Conservation (phyloP, 768 basidiomycete species). For the Tylopilus vinaceipallidus region DNA sequence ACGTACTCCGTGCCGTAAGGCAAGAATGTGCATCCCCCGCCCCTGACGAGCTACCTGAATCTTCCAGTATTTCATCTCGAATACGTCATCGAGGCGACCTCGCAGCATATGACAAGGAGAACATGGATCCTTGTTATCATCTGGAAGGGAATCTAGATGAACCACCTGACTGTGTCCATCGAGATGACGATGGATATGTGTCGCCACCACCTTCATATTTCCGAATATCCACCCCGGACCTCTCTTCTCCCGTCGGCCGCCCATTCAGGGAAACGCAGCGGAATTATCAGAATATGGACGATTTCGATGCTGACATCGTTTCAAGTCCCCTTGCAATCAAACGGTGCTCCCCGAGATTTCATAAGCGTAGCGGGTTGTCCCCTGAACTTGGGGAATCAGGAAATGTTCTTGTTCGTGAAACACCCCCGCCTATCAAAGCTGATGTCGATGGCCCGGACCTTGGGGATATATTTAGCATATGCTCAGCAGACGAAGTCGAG, state of each 20-base stretch:
- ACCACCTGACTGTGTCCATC: slow-evolving; percentile 46
- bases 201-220: slow-evolving; percentile 61
- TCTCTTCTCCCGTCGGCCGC: slow-evolving; percentile 62
- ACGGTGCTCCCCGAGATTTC: slow-evolving; percentile 14
- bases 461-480: slow-evolving; percentile 42
- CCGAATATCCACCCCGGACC: slow-evolving; percentile 51
- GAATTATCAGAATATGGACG: slow-evolving; percentile 24
- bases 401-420: slow-evolving; percentile 29
- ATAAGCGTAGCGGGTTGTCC: slow-evolving; percentile 1
- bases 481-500: slow-evolving; percentile 46
- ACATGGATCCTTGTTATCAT: slow-evolving; percentile 37
- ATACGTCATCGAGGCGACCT: slow-evolving; percentile 45
- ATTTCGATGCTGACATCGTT: slow-evolving; percentile 51
- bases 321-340: slow-evolving; percentile 32
- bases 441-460: slow-evolving; percentile 42
- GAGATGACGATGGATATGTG: slow-evolving; percentile 83
- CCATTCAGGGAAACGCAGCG: slow-evolving; percentile 18
- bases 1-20: slow-evolving; percentile 15
- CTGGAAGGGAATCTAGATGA: slow-evolving; percentile 42
- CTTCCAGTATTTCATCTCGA: slow-evolving; percentile 30
- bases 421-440: slow-evolving; percentile 23
- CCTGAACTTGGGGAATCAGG: slow-evolving; percentile 1
- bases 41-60: slow-evolving; percentile 21
- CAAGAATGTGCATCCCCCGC: slow-evolving; percentile 2
- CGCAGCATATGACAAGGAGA: slow-evolving; percentile 36